Percentiles rank a stretch among this genome's conserved stretches.
These are phyloP conservation scores for Phytomonas serpens DNA, from an alignment of 208 protist genomes.

Conservation along the genomic window DNA sequence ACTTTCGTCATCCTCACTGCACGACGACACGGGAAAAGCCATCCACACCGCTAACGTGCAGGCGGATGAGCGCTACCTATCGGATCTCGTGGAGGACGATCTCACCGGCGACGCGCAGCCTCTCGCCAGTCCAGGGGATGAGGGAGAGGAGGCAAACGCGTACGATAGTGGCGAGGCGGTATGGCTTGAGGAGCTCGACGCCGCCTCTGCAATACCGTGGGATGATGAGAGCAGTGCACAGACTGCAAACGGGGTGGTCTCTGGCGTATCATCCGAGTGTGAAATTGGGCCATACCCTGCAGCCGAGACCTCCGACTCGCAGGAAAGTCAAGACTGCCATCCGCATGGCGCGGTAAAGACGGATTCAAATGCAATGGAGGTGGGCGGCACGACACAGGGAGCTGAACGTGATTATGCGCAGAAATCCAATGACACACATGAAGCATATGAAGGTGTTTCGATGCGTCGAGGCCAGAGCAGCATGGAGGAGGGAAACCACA, in stretches of 20 bases:
- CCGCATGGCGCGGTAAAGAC: neutral
- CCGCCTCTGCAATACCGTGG: neutral
- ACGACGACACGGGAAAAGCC: neutral
- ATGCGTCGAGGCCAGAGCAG: neutral
- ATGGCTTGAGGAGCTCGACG: neutral
- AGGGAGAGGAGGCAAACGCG: neutral
- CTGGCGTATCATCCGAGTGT: neutral
- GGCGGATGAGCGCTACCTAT: neutral
- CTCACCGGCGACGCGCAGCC: neutral
- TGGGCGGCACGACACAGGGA: neutral
- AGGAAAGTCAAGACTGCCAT: neutral
- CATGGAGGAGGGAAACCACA: neutral
- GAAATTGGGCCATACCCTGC: neutral
- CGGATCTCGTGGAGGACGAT: neutral
- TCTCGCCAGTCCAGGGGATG: neutral
- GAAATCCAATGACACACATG: neutral
- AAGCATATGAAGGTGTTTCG: neutral
- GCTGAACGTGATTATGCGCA: neutral
- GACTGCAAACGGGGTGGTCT: neutral
- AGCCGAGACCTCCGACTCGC: neutral
- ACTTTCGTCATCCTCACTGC: neutral
- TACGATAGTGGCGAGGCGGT: neutral
- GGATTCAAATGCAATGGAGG: neutral
- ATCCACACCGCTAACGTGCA: neutral
- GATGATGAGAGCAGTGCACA: neutral